These are phyloP conservation scores for Ganoderma sinense DNA, from an alignment of 1,284 basidiomycete species.

Conservation along the genomic window DNA sequence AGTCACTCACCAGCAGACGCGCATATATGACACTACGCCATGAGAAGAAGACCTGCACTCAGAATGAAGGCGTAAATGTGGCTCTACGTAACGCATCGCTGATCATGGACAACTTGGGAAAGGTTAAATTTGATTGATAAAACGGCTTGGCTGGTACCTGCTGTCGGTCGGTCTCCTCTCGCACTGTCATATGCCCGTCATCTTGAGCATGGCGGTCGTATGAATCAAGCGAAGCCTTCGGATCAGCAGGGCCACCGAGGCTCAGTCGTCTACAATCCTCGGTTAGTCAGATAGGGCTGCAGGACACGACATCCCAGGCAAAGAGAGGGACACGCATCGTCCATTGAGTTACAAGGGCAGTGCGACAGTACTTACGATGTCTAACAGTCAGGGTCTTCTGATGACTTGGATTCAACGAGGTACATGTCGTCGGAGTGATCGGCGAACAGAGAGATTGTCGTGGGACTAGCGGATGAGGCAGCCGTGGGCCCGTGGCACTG, in stretches of 20 bases:
- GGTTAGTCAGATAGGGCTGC: background rate
- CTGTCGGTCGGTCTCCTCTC: background rate
- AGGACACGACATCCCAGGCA: background rate
- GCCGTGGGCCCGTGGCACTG: too few relatives aligned
- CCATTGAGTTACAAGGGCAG: too few relatives aligned
- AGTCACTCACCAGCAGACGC: background rate
- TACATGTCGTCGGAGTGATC: too few relatives aligned
- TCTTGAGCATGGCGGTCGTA: background rate
- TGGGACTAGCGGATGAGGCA: too few relatives aligned
- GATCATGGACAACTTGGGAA: background rate
- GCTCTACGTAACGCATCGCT: background rate
- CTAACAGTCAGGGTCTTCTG: too few relatives aligned
- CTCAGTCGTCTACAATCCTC: background rate
- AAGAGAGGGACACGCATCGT: too few relatives aligned
- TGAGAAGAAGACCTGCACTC: background rate
- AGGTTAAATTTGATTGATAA: background rate
- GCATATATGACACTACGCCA: background rate
- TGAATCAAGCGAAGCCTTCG: background rate
- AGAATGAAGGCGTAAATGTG: conserved; percentile 3
- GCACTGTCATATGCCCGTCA: background rate
- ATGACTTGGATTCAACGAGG: too few relatives aligned
- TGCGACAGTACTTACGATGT: too few relatives aligned
- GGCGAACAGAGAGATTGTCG: too few relatives aligned
- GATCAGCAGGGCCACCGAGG: background rate
- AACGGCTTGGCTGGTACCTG: background rate